Evolutionary conservation across 176 grass and related monocot genomes (phyloP), one percentile per base, ranked within the genome.

Genomic region (Ensete ventricosum): DNA sequence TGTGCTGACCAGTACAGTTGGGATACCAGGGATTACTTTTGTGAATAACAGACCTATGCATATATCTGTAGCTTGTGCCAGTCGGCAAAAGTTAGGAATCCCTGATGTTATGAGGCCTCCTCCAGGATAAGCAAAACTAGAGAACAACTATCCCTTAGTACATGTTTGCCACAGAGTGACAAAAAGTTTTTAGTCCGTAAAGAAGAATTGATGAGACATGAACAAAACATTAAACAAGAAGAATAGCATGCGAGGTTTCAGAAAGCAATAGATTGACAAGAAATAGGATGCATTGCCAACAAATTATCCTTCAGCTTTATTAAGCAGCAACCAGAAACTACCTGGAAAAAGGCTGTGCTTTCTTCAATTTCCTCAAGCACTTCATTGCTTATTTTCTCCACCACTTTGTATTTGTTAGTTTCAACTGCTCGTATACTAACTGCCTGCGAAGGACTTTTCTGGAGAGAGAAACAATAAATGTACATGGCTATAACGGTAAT

Each of bases 341-440:
- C 94, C 94, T 97, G 94, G 70, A 91, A 98, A 70, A 91, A 98
- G 20, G 84, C 94, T 78, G 73, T 93, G 80, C 94, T 91, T 89
- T 98, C 94, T 71, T 98, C 94, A 85, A 98, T 98, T 82, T 98
- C 94, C 69, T 98, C 90, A 16, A 98, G 79, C 73, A 91, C 43
- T 83, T 85, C 71, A 53, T 84, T 81, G 72, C 65, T 93, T 75
- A 76, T 84, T 63, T 70, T 89, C 55, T 91, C 76, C 55, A 93
- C 78, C 65, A 93, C 90, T 70, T 70, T 88, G 80, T 93, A 98
- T 75, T 85, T 98, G 52, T 80, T 78, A 25, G 84, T 91, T 78
- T 98, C 90, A 83, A 97, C 87, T 82, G 88, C 85, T 14, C 90
- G 79, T 85, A 97, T 82, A 80, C 82, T 93, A 70, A 93, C 77